Evolutionary conservation across 345 rosid species (phyloP), one percentile per base, ranked within the genome.

Genomic region (Lagerstroemia speciosa): DNA sequence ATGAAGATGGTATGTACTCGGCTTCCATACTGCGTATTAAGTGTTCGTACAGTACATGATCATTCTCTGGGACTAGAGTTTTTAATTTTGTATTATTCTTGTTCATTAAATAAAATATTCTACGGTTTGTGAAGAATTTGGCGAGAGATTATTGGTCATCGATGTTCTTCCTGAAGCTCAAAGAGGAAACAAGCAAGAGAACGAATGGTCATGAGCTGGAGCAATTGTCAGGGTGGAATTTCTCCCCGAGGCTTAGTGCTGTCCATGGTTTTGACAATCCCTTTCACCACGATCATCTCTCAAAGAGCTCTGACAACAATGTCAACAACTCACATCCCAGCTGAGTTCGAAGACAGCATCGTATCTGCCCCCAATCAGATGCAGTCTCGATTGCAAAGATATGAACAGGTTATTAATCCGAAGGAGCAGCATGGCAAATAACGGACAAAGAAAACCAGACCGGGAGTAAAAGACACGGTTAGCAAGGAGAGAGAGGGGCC

Each of bases 91-190:
- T 48, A 1, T 43, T 27, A 34, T 66, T 26, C 43, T 7, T 46
- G 29, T 36, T 65, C 10, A 34, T 30, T 53, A 17, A 29, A 31
- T 26, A 45, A 22, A 10, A 37, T 15, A 11, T 65, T 64, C 2
- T 65, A 38, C 41, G 29, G 37, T 50, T 65, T 8, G 32, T 73
- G 77, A 72, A 93, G 96, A 93, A 87, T 78, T 80, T 93, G 78
- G 84, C 74, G 41, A 89, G 77, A 81, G 97, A 90, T 78, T 90
- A 87, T 79, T 88, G 90, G 96, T 85, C 93, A 70, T 90, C 93
- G 22, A 80, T 80, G 72, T 90, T 72, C 78, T 90, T 78, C 81
- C 75, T 86, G 69, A 90, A 89, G 84, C 86, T 90, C 75, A 93
- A 83, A 78, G 93, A 92, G 77, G 93, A 87, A 67, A 87, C 81